Evolutionary conservation across 2,329 filamentous ascomycete genomes (phyloP).

Genomic region (Penicillium polonicum): DNA sequence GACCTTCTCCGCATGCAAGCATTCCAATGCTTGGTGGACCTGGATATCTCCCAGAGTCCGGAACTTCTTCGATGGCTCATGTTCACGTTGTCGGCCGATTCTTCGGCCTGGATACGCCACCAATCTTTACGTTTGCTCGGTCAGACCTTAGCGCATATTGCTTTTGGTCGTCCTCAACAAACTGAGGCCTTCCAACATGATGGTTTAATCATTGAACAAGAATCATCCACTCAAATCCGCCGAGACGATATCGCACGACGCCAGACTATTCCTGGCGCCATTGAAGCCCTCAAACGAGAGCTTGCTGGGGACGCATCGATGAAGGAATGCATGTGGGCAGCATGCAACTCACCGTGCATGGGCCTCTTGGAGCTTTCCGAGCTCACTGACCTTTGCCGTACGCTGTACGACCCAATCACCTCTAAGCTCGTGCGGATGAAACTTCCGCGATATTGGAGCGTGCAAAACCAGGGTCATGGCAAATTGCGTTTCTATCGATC

Average conservation of each 20-base stretch:
- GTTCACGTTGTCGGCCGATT: constrained; percentile 56
- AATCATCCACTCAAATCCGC: constrained; percentile 51
- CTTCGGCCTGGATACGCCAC: constrained; percentile 58
- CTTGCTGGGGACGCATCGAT: constrained; percentile 51
- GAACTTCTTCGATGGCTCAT: constrained; percentile 58
- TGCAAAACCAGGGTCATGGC: constrained; percentile 52
- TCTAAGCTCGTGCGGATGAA: constrained; percentile 51
- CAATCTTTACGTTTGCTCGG: constrained; percentile 55
- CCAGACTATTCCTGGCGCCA: constrained; percentile 58
- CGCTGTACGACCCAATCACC: constrained; percentile 56
- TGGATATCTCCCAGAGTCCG: constrained; percentile 53
- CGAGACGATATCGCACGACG: constrained; percentile 55
- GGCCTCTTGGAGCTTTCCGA: constrained; percentile 55
- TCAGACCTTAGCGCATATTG: constrained; percentile 57
- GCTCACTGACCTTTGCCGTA: constrained; percentile 57
- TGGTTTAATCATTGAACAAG: constrained; percentile 59
- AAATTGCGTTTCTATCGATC: constrained; percentile 46
- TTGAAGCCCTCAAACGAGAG: constrained; percentile 56
- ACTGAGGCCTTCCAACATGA: constrained; percentile 35
- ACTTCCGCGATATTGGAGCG: constrained; percentile 58
- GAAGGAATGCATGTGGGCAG: constrained; percentile 56
- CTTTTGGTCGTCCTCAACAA: constrained; percentile 53
- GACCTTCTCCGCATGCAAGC: constrained; percentile 60
- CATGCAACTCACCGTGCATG: constrained; percentile 53
- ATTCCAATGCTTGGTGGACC: constrained; percentile 57